A percentile compares a stretch with the other conserved stretches of the same genome.
These are phyloP conservation scores for Boletus sp. DNA, from an alignment of 1,284 basidiomycete genomes.

Conservation along the genomic window DNA sequence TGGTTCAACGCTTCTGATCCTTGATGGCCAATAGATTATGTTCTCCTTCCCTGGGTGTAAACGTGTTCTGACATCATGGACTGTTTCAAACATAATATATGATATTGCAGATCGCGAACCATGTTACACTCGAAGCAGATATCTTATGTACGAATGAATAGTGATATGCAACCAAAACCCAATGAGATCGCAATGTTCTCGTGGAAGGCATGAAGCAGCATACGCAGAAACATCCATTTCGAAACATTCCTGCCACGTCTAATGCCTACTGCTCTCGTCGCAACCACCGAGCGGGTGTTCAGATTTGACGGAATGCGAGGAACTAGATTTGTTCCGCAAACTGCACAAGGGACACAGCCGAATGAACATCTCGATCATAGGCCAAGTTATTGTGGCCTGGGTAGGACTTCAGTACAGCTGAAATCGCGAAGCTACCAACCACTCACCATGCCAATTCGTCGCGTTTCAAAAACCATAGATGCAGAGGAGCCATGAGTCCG, in stretches of 20 bases:
- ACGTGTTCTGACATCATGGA: conserved; percentile 1
- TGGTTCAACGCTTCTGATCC: conserved; percentile 42
- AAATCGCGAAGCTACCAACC: conserved; percentile 2
- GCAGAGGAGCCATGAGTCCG: conserved; percentile 50
- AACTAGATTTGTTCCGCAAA: conserved; percentile 28
- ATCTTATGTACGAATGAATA: conserved; percentile 15
- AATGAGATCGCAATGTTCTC: conserved; percentile 1
- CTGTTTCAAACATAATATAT: conserved; percentile 11
- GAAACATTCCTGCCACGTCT: conserved; percentile 1
- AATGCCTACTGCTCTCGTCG: conserved; percentile 18
- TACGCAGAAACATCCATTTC: neutral
- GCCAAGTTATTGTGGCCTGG: conserved; percentile 66
- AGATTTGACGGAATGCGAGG: conserved; percentile 20
- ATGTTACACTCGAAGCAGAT: conserved; percentile 14
- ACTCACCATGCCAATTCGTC: conserved; percentile 58
- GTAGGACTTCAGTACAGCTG: conserved; percentile 11
- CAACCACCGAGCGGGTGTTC: conserved; percentile 14
- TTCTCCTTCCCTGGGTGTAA: neutral
- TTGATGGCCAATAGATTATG: conserved; percentile 8
- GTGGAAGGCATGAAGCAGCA: neutral
- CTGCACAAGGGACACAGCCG: conserved; percentile 61
- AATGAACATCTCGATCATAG: conserved; percentile 66
- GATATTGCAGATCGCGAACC: conserved; percentile 8
- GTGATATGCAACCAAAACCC: conserved; percentile 13
- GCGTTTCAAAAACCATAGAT: conserved; percentile 53